Evolutionary conservation across 495 filamentous ascomycete species (phyloP).

Genomic region (Hyaloscypha variabilis): DNA sequence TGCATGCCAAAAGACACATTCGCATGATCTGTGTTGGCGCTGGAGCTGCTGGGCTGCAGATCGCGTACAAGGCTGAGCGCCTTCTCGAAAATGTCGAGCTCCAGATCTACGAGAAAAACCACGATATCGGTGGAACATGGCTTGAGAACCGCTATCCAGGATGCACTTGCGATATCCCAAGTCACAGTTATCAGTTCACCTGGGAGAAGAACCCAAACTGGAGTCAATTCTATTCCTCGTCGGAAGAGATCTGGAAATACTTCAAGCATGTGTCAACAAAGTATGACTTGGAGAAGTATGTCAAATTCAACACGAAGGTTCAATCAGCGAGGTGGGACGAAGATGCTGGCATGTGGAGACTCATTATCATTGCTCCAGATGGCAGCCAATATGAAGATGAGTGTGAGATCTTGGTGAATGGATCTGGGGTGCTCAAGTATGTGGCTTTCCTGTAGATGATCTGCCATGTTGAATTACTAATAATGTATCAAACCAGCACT

Average conservation of each 20-base stretch:
- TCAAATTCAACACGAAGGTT: constrained; percentile 35
- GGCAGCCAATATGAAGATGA: constrained; percentile 33
- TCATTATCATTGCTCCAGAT: constrained; percentile 30
- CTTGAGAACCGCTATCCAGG: constrained; percentile 61
- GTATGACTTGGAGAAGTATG: constrained; percentile 55
- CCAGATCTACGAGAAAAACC: constrained; percentile 79
- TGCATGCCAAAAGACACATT: constrained; percentile 2
- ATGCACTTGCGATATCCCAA: constrained; percentile 56
- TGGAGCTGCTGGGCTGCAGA: constrained; percentile 10
- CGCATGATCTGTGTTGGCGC: constrained; percentile 21
- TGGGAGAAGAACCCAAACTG: constrained; percentile 55
- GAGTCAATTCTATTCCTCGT: constrained; percentile 50
- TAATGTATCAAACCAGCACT: background rate
- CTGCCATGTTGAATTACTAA: constrained; percentile 31
- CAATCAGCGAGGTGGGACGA: constrained; percentile 20
- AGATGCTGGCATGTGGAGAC: constrained; percentile 9
- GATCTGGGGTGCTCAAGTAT: constrained; percentile 24
- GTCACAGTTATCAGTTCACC: constrained; percentile 53
- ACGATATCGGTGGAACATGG: constrained; percentile 64
- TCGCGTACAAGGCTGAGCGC: constrained; percentile 20
- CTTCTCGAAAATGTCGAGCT: constrained; percentile 47
- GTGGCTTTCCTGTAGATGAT: constrained; percentile 35
- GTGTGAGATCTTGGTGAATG: constrained; percentile 25
- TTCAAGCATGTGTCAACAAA: constrained; percentile 55
- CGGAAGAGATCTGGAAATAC: constrained; percentile 62